Percentiles rank a stretch among this genome's conserved stretches.
Evolutionary conservation across 2,329 filamentous ascomycete genomes (phyloP).

Genomic region (Microsporum ferrugineum): DNA sequence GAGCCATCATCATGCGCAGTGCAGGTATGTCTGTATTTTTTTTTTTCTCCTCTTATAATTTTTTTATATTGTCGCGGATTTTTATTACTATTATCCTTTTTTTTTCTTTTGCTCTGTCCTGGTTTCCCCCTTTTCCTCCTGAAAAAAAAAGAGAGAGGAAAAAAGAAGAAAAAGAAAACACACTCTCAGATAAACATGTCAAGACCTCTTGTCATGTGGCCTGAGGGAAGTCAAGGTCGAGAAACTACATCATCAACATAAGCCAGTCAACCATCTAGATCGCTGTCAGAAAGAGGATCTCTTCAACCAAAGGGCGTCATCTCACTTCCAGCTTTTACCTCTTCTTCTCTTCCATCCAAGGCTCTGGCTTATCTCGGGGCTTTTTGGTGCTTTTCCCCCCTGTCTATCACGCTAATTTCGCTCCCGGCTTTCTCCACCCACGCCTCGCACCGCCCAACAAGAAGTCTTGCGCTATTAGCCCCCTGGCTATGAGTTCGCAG

Average conservation of each 20-base stretch:
- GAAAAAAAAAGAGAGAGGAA: background rate
- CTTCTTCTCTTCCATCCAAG: background rate
- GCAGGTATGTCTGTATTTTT: conserved; percentile 46
- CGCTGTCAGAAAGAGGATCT: background rate
- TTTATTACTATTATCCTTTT: background rate
- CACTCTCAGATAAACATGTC: background rate
- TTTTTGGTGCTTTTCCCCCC: background rate
- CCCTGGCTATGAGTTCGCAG: background rate
- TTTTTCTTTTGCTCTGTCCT: background rate
- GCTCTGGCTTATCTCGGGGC: background rate
- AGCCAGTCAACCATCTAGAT: background rate
- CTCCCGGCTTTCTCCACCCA: conserved; percentile 7
- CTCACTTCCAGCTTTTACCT: background rate
- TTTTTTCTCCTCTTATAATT: background rate
- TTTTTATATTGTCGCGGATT: background rate
- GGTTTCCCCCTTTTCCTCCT: background rate
- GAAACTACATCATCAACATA: background rate
- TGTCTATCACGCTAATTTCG: conserved; percentile 7
- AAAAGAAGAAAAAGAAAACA: background rate
- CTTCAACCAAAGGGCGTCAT: background rate
- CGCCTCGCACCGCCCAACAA: conserved; percentile 6
- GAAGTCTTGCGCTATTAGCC: background rate
- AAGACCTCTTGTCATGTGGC: no score
- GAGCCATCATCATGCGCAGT: conserved; percentile 55
- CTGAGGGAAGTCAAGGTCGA: no score